These are phyloP conservation scores for Cordia subcordata DNA, from an alignment of 257 asterid genomes.

Conservation along the genomic window DNA sequence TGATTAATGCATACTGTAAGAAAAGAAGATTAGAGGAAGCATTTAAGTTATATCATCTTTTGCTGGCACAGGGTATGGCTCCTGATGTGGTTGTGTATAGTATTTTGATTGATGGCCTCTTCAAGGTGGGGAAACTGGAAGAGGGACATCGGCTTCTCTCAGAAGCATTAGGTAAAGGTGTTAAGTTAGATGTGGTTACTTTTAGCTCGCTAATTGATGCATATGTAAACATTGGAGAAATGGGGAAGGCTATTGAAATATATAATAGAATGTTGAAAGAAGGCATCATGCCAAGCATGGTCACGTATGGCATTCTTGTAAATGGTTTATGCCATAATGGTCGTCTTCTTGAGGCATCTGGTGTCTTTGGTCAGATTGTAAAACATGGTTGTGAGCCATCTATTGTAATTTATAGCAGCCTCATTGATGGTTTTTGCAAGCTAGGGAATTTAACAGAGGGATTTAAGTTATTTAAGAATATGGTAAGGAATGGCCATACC, in stretches of 20 bases:
- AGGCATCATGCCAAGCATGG: slow-evolving; percentile 29
- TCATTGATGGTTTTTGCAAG: slow-evolving; percentile 34
- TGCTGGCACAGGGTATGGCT: slow-evolving; percentile 27
- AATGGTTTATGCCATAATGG: slow-evolving; percentile 28
- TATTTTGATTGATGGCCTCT: slow-evolving; percentile 37
- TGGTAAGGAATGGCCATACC: slow-evolving; percentile 22
- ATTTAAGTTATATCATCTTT: slow-evolving; percentile 26
- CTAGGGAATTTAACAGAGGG: slow-evolving; percentile 24
- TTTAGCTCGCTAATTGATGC: slow-evolving; percentile 36
- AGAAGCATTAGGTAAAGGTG: slow-evolving; percentile 25
- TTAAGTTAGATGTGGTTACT: slow-evolving; percentile 33
- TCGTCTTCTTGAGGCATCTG: slow-evolving; percentile 27
- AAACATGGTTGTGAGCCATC: slow-evolving; percentile 30
- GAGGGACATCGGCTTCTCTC: slow-evolving; percentile 31
- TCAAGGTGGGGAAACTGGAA: slow-evolving; percentile 29
- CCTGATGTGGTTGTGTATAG: slow-evolving; percentile 38
- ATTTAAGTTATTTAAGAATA: slow-evolving; percentile 19
- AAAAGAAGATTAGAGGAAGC: slow-evolving; percentile 32
- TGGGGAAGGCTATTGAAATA: slow-evolving; percentile 22
- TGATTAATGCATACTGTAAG: slow-evolving; percentile 28
- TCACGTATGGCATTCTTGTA: slow-evolving; percentile 35
- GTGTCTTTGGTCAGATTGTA: slow-evolving; percentile 22
- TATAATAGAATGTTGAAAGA: slow-evolving; percentile 32
- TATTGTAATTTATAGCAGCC: slow-evolving; percentile 16
- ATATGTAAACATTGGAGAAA: slow-evolving; percentile 24